Evolutionary conservation across 345 rosid species (phyloP).

Genomic region (Citrus glauca): DNA sequence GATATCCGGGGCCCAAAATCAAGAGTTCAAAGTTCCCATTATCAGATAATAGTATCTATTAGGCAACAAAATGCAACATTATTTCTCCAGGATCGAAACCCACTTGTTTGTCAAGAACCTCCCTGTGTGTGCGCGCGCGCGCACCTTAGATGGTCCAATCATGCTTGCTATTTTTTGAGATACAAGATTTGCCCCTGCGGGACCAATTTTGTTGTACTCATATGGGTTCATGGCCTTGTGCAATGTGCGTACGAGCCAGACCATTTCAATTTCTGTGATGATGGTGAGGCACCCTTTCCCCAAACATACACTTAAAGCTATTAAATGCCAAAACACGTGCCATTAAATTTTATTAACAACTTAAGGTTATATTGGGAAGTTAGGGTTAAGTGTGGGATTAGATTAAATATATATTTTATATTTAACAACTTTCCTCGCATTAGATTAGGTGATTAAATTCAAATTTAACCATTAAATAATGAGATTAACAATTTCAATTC

Average conservation of each 20-base stretch:
- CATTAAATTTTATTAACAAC: constrained; percentile 1
- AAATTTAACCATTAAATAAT: no score
- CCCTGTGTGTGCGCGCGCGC: not conserved
- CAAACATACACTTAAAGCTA: not conserved
- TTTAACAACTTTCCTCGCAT: fast-evolving
- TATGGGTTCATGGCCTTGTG: constrained; percentile 14
- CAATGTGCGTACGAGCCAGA: not conserved
- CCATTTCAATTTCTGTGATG: constrained; percentile 8
- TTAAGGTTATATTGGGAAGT: not conserved
- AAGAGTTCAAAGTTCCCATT: not conserved
- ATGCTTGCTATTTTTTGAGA: constrained; percentile 4
- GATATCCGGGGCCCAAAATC: constrained; percentile 15
- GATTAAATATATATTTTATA: no score
- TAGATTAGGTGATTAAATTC: no score
- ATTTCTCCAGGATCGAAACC: not conserved
- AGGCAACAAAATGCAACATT: not conserved
- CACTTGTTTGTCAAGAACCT: constrained; percentile 4
- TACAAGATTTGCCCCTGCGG: constrained; percentile 2
- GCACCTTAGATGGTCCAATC: constrained; percentile 17
- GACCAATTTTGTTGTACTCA: constrained; percentile 11
- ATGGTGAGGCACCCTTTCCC: constrained; percentile 3
- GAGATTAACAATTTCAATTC: no score
- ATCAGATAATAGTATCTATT: not conserved
- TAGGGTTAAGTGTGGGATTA: no score
- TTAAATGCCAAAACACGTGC: constrained; percentile 19